Evolutionary conservation across 345 rosid species (phyloP), one percentile per base, ranked within the genome.

Genomic region (Euclidium syriacum): DNA sequence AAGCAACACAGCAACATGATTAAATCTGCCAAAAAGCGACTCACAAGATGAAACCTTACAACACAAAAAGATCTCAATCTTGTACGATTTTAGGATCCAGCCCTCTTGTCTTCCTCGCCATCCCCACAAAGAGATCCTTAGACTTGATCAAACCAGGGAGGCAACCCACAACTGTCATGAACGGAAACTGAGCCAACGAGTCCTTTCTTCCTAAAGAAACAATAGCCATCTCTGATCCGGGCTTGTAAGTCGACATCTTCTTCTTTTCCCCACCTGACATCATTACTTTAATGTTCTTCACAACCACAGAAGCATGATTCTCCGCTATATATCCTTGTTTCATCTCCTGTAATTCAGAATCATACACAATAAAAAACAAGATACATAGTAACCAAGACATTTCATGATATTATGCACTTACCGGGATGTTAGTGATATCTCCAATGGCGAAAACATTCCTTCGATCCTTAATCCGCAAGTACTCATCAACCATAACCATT

Each of bases 301-400:
- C 79, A 44, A 70, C 88, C 44, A 85, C 81, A 41, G 16, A 23
- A 18, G 95, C 92, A 58, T 88, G 96, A 17, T 67, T 79, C 39
- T 86, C 84, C 8, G 98, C 98, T 46, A 85, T 41, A 52, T 80
- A 84, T 32, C 92, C 96, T 74, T 88, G 96, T 60, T 88, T 83
- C 62, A 75, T 74, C 75, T 91, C 98, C 88, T 86, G 75, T 18
- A 17, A 38, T 11, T n/a, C 24, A 7, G 2, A 24, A 49, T 59
- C 6, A 48, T 6, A 10, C 4, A 47, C n/a, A n/a, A n/a, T n/a
- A n/a, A n/a, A n/a, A n/a, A n/a, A n/a, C n/a, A n/a, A n/a, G n/a
- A n/a, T n/a, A n/a, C n/a, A n/a, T n/a, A n/a, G n/a, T n/a, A n/a
- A n/a, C n/a, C n/a, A n/a, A n/a, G n/a, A n/a, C n/a, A n/a, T n/a